Base-by-base conservation (phyloP, 805 yeast species). In the Lachancea sp. region DNA sequence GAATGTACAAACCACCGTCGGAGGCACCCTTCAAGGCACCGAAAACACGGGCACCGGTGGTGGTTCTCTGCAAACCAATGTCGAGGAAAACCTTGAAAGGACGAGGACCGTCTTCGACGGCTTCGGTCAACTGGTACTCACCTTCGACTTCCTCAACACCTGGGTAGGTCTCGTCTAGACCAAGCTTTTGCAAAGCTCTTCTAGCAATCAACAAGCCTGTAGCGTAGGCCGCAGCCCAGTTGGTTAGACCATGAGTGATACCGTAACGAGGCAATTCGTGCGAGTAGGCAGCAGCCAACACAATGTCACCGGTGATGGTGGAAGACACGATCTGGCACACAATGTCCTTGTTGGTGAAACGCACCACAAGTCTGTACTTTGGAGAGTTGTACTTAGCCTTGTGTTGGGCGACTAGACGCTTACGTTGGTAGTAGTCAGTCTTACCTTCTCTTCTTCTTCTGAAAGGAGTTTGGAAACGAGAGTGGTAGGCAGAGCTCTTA, bases 1-100 rank as follows among this genome's bases (percentile, higher is more conserved):
- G 98, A 68, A 92, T 78, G 89, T 84, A 87, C 65, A 92, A 78
- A 64, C 98, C 98, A 85, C 98, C 98, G 71, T 92, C 98, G 54
- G 97, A 90, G 67, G 98, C 98, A 84, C 98, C 98, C 83, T 92
- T 92, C 67, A 92, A 78, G 68, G 92, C 97, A 86, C 97, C 98
- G 66, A 92, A 92, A 71, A 92, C 80, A 75, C 95, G 86, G 69
- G 97, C 97, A 87, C 98, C 98, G 65, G 97, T 89, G 77, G 98
- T 92, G 76, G 98, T 88, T 83, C 98, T 89, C 76, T 88, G 95
- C 71, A 92, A 78, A 86, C 98, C 98, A 67, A 92, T 89, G 71
- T 92, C 98, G 68, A 92, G 80, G 87, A 79, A 92, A 60, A 89
- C 97, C 83, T 92, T 92, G 95, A 92, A 92, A 70, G 98, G 98